Conservation (phyloP, 2,329 filamentous ascomycete genomes). For the Elsinoe fawcettii region DNA sequence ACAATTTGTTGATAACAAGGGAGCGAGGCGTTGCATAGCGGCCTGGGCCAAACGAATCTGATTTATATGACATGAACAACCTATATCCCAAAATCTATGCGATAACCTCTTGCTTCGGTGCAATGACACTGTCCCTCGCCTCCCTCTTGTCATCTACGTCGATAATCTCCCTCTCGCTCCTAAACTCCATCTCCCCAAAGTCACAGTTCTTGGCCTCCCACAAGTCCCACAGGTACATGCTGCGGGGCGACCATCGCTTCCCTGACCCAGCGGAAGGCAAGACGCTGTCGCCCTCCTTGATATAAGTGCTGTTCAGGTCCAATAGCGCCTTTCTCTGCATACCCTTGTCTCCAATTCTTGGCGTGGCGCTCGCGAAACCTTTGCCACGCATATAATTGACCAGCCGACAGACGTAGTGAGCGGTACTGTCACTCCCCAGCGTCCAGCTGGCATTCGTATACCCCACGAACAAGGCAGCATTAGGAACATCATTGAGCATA, state of each 20-base stretch:
- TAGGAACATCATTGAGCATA: constrained; percentile 58
- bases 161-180: constrained; percentile 1
- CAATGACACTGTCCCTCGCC: constrained; percentile 2
- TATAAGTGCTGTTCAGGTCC: constrained; percentile 45
- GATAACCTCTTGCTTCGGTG: neutral
- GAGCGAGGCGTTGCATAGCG: constrained; percentile 11
- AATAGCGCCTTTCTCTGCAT: constrained; percentile 37
- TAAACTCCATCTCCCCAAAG: constrained; percentile 13
- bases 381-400: constrained; percentile 44
- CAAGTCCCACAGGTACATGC: constrained; percentile 39
- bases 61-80: neutral
- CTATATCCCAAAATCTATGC: neutral
- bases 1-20: neutral
- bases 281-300: constrained; percentile 35
- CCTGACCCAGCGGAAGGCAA: constrained; percentile 43
- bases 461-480: constrained; percentile 51
- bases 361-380: constrained; percentile 37
- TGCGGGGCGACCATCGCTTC: constrained; percentile 38
- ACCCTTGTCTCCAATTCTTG: constrained; percentile 33
- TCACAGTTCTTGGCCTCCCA: constrained; percentile 31
- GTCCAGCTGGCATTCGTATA: constrained; percentile 58
- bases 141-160: constrained; percentile 3
- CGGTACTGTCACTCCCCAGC: constrained; percentile 50
- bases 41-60: neutral
- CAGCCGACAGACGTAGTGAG: constrained; percentile 43